Evolutionary conservation across 805 yeast genomes (phyloP), one percentile per base, ranked within the genome.

Genomic region (Starmerella stellata): DNA sequence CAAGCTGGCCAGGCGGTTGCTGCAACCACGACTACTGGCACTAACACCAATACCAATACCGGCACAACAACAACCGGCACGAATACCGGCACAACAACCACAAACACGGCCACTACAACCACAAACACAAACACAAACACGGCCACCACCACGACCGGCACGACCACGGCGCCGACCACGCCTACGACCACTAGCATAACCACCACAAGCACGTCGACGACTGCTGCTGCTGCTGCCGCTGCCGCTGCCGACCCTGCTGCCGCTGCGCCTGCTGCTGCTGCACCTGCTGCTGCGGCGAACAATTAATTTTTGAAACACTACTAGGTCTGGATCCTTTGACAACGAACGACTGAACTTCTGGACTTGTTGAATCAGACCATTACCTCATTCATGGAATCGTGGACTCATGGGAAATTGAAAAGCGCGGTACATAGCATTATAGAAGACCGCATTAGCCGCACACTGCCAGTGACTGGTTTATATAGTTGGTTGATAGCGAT

Each of bases 91-190:
- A 11, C 41, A 16, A 17, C 33, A 4, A 18, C 36, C 2, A 9
- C 41, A 7, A 27, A 39, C 4, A 28, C 47, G 7, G 34, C 42
- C 14, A 35, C 41, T 5, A 2, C 44, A 15, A 20, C 44, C 33
- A 13, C 37, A 2, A n/a, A 31, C 21, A 20, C 40, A 2, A 36
- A 39, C 20, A 34, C 40, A 3, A 36, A 30, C 20, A 34, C 28
- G 7, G 32, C 37, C 9, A 29, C 30, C 25, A n/a, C 36, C 4
- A 28, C 36, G 16, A 18, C 34, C n/a, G 13, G 33, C 20, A n/a
- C 38, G 24, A 17, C 36, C 20, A 23, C 18, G 28, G 21, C 38
- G 16, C 23, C 39, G 14, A 21, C 39, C 14, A 11, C 40, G n/a
- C 21, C 24, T 8, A 21, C 36, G 18, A 14, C 34, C 28, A 16